These are phyloP conservation scores for Ormosia emarginata DNA, from an alignment of 306 rosid genomes.

Conservation along the genomic window DNA sequence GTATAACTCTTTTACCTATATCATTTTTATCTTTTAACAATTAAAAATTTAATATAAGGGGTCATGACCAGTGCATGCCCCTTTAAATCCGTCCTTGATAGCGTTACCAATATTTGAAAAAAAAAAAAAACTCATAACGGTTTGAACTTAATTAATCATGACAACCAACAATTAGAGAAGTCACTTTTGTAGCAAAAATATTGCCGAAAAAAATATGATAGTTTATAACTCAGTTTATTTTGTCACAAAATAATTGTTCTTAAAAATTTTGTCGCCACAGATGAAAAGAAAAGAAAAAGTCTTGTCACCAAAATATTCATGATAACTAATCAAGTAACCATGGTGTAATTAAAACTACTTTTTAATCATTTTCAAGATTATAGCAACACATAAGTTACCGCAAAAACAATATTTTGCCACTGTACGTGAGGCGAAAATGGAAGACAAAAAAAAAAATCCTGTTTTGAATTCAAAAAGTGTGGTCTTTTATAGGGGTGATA, in stretches of 20 bases:
- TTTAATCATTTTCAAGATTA: neutral
- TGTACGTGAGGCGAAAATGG: too few relatives aligned
- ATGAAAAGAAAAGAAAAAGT: too few relatives aligned
- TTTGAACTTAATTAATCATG: neutral
- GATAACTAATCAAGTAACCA: neutral
- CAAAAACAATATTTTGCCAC: too few relatives aligned
- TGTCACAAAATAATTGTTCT: neutral
- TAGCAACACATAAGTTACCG: neutral
- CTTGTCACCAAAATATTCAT: neutral
- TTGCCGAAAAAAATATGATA: neutral
- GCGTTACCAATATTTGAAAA: neutral
- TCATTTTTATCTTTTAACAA: too few relatives aligned
- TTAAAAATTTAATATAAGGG: too few relatives aligned
- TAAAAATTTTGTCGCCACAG: neutral
- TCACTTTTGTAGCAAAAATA: neutral
- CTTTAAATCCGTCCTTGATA: neutral
- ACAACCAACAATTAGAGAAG: neutral
- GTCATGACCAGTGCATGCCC: too few relatives aligned
- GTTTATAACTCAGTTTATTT: neutral
- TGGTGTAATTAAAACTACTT: neutral
- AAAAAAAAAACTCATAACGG: neutral
- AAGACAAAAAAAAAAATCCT: too few relatives aligned
- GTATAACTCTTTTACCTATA: too few relatives aligned
- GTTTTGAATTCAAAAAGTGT: too few relatives aligned
- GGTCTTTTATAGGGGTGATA: too few relatives aligned